Percentiles rank a stretch among this genome's conserved stretches.
Evolutionary conservation across 495 filamentous ascomycete species (phyloP).

Genomic region (Trichoderma orchidacearum): DNA sequence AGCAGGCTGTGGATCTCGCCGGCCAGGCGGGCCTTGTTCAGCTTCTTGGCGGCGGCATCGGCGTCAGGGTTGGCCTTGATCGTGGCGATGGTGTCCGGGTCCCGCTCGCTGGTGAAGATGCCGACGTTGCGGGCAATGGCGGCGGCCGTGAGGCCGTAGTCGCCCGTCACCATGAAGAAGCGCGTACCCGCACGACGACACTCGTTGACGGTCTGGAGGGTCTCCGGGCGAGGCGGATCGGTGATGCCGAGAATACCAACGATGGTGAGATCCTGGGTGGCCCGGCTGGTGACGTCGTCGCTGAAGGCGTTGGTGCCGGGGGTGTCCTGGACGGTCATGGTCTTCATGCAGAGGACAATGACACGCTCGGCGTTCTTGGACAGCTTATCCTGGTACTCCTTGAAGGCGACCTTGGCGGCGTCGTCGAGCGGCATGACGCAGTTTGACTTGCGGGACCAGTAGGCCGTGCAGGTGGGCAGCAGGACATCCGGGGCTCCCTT

Average conservation of each 20-base stretch:
- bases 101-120: conserved; percentile 1
- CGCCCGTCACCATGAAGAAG: conserved; percentile 63
- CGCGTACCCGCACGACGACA: conserved; percentile 47
- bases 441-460: conserved; percentile 50
- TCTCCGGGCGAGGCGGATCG: conserved; percentile 54
- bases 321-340: background rate
- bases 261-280: conserved; percentile 35
- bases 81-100: background rate
- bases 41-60: background rate
- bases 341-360: conserved; percentile 28
- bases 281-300: conserved; percentile 31
- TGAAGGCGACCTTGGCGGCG: conserved; percentile 10
- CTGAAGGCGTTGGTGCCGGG: conserved; percentile 32
- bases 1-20: conserved; percentile 12
- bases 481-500: conserved; percentile 55
- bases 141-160: conserved; percentile 51
- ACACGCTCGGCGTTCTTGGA: conserved; percentile 37
- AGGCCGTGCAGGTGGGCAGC: conserved; percentile 38
- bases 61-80: conserved; percentile 2
- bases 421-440: conserved; percentile 42
- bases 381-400: conserved; percentile 23
- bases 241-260: conserved; percentile 54
- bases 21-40: background rate
- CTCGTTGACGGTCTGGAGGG: conserved; percentile 41
- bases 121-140: conserved; percentile 23